Evolutionary conservation across 108 stramenopile species (phyloP).

Genomic region (Phaeodactylum tricornutum): DNA sequence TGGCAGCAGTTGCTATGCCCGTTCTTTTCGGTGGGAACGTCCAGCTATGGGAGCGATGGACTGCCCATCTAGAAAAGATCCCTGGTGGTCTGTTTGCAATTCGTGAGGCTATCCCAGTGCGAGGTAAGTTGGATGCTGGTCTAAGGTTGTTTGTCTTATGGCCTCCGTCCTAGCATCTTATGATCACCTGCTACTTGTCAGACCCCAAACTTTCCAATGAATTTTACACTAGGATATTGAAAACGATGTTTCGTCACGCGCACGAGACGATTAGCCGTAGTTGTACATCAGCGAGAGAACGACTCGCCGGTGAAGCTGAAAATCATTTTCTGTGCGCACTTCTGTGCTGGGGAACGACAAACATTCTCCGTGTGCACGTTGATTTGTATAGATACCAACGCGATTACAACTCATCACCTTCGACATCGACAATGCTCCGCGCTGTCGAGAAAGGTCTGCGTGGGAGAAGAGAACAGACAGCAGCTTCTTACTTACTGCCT

Average conservation of each 20-base stretch:
- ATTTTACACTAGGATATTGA: constrained; percentile 48
- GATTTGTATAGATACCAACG: constrained; percentile 30
- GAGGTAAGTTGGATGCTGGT: constrained; percentile 27
- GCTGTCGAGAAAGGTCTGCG: constrained; percentile 6
- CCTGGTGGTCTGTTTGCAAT: constrained; percentile 67
- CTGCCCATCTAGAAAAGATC: constrained; percentile 40
- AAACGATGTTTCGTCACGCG: constrained; percentile 50
- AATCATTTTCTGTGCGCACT: constrained; percentile 58
- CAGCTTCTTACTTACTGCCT: constrained; percentile 18
- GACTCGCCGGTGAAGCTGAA: constrained; percentile 6
- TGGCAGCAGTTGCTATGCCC: constrained; percentile 59
- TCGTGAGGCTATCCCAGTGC: constrained; percentile 61
- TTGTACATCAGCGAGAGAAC: no score
- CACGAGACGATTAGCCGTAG: constrained; percentile 17
- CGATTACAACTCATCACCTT: constrained; percentile 2
- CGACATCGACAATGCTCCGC: not conserved
- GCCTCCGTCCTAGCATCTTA: not conserved
- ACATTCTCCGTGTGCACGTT: constrained; percentile 47
- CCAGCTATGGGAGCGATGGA: constrained; percentile 62
- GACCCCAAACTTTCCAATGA: constrained; percentile 54
- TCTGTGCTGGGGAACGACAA: constrained; percentile 67
- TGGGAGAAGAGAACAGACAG: constrained; percentile 12
- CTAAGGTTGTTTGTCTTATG: not conserved
- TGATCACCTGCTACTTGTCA: constrained; percentile 1
- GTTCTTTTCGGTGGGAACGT: constrained; percentile 57